Percentiles rank a stretch among this genome's conserved stretches.
These are phyloP conservation scores for Trichocomaceae sp. DNA, from an alignment of 2,329 filamentous ascomycete genomes.

Conservation along the genomic window DNA sequence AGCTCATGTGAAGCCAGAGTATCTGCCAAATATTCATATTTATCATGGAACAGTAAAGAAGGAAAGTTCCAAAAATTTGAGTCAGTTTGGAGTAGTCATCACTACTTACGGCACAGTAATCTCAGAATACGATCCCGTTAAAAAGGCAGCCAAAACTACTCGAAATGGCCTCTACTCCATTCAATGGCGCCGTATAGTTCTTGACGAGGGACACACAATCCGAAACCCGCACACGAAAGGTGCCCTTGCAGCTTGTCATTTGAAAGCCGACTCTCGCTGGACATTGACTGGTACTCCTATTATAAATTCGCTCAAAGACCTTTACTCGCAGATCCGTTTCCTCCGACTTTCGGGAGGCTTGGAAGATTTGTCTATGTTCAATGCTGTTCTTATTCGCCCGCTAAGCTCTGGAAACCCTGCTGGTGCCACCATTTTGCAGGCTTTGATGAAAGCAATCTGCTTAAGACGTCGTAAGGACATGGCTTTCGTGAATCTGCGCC, in stretches of 20 bases:
- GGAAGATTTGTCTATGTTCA: constrained; percentile 67
- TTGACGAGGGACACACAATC: constrained; percentile 79
- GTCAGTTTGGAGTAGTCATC: constrained; percentile 67
- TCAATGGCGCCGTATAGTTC: constrained; percentile 69
- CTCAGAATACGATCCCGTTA: constrained; percentile 53
- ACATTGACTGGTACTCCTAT: constrained; percentile 75
- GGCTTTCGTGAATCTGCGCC: constrained; percentile 73
- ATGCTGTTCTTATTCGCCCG: constrained; percentile 62
- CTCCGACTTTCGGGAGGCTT: constrained; percentile 69
- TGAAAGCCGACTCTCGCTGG: constrained; percentile 70
- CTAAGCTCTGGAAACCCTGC: constrained; percentile 52
- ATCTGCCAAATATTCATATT: constrained; percentile 59
- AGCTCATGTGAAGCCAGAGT: constrained; percentile 60
- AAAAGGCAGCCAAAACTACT: constrained; percentile 29
- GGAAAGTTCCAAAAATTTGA: constrained; percentile 50
- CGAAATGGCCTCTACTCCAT: constrained; percentile 52
- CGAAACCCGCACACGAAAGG: constrained; percentile 69
- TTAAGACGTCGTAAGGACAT: constrained; percentile 80
- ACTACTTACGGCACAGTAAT: constrained; percentile 76
- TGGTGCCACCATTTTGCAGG: constrained; percentile 62
- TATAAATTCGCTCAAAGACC: constrained; percentile 72
- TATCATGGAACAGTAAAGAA: constrained; percentile 64
- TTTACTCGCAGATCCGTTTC: constrained; percentile 74
- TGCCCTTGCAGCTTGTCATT: constrained; percentile 59
- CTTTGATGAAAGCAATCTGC: constrained; percentile 73